Evolutionary conservation across 306 rosid species (phyloP).

Genomic region (Begonia loranthoides): DNA sequence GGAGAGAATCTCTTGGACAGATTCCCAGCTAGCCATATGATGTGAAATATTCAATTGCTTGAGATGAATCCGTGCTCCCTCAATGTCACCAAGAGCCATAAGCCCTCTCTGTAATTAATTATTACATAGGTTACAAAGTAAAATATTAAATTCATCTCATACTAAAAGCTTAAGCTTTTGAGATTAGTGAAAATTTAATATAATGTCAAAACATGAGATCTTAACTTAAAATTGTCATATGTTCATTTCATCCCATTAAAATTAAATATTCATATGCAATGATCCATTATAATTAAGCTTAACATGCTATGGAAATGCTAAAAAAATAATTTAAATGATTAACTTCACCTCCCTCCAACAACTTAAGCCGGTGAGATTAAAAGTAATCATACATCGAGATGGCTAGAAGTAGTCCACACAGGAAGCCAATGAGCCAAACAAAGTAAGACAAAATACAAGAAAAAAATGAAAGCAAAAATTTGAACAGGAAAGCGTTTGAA

Average conservation of each 20-base stretch:
- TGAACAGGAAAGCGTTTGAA: too few relatives aligned
- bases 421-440: background rate
- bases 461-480: background rate
- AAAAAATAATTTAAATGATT: too few relatives aligned
- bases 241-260: too few relatives aligned
- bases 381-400: background rate
- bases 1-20: conserved; percentile 58
- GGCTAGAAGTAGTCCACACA: background rate
- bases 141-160: background rate
- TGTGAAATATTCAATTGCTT: conserved; percentile 69
- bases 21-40: conserved; percentile 88
- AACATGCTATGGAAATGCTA: too few relatives aligned
- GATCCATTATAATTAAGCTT: too few relatives aligned
- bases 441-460: background rate
- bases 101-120: conserved; percentile 69
- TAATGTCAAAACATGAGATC: too few relatives aligned
- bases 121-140: background rate
- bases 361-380: too few relatives aligned
- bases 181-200: background rate
- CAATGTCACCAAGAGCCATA: conserved; percentile 90
- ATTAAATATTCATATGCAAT: too few relatives aligned
- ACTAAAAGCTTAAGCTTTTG: conserved; percentile 1
- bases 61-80: conserved; percentile 85
- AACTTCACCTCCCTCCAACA: too few relatives aligned
- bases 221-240: too few relatives aligned